Evolutionary conservation across 2,329 filamentous ascomycete genomes (phyloP), one percentile per base, ranked within the genome.

Genomic region (Xylaria sp.): DNA sequence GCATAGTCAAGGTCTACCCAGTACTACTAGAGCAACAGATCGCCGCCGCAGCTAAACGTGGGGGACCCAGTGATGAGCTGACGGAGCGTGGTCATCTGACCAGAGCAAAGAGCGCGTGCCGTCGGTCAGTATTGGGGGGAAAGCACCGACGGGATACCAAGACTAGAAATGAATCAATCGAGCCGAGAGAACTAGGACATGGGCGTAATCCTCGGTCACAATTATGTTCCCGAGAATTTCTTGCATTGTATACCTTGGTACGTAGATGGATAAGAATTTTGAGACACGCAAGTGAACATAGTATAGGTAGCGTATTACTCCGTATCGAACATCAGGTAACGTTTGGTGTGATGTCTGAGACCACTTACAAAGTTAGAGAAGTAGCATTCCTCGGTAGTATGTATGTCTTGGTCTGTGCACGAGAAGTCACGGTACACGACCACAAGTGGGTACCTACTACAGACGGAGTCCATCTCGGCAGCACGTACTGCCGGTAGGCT

Each of bases 151-250:
- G 25, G 50, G n/a, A 52, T 57, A 25, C 31, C 63, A 61, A 58
- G 31, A 41, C 41, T 55, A 46, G 44, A 51, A 41, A 58, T 28
- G 57, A 39, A 58, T 63, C 15, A 65, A 55, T 62, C 18, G 60
- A 66, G 52, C 69, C 60, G 57, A 39, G 46, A 65, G 44, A 51
- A 65, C 60, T 37, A 63, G 69, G 60, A 59, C 23, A 54, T 51
- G 58, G 51, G 34, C 39, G 41, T 15, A 37, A 51, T 12, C 13
- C 20, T 44, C 23, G 12, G 44, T 23, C 39, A 60, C 23, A 37
- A 25, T n/a, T 55, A 13, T n/a, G 50, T 46, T 23, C 37, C 41
- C 9, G 13, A 28, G 1, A 10, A n/a, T 25, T 9, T n/a, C 25
- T 59, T 28, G 25, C 50, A 28, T 28, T 52, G 50, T 1, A 31